phyloP scores from a whole-genome alignment of 2,329 filamentous ascomycete species.

The Gyromitra esculenta region DNA sequence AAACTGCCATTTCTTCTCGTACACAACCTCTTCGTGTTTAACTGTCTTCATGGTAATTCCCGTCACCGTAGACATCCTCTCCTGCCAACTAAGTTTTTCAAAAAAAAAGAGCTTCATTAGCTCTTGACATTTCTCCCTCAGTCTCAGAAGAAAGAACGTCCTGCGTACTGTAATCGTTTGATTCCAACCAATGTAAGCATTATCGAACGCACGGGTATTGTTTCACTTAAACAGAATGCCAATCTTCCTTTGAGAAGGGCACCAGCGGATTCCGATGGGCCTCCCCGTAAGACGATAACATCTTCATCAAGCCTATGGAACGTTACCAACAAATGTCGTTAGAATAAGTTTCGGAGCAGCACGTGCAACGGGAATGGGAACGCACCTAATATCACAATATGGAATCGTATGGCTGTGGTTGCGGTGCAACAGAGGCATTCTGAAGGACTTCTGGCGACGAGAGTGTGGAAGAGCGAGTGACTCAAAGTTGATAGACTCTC shows the following conservation, averaged over 20 bases:
- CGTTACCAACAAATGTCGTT: neutral
- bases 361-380: slow-evolving; percentile 8
- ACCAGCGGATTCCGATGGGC: slow-evolving; percentile 77
- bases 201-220: slow-evolving; percentile 77
- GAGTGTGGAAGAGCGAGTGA: slow-evolving; percentile 9
- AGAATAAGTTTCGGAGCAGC: slow-evolving; percentile 2
- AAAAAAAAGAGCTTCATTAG: slow-evolving; percentile 22
- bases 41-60: slow-evolving; percentile 70
- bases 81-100: slow-evolving; percentile 45
- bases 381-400: slow-evolving; percentile 57
- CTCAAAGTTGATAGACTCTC: slow-evolving; percentile 20
- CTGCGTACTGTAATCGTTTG: slow-evolving; percentile 73
- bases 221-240: slow-evolving; percentile 75
- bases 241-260: slow-evolving; percentile 78
- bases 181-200: slow-evolving; percentile 76
- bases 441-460: neutral
- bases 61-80: slow-evolving; percentile 58
- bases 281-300: slow-evolving; percentile 80
- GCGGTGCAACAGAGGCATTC: slow-evolving; percentile 49
- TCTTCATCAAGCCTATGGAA: slow-evolving; percentile 76
- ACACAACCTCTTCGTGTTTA: slow-evolving; percentile 69
- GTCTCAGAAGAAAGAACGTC: slow-evolving; percentile 6
- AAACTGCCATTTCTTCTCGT: slow-evolving; percentile 74
- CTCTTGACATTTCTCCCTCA: neutral
- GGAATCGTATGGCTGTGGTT: slow-evolving; percentile 54